Base-by-base conservation (phyloP, 306 rosid species). In the Pyrus communis region DNA sequence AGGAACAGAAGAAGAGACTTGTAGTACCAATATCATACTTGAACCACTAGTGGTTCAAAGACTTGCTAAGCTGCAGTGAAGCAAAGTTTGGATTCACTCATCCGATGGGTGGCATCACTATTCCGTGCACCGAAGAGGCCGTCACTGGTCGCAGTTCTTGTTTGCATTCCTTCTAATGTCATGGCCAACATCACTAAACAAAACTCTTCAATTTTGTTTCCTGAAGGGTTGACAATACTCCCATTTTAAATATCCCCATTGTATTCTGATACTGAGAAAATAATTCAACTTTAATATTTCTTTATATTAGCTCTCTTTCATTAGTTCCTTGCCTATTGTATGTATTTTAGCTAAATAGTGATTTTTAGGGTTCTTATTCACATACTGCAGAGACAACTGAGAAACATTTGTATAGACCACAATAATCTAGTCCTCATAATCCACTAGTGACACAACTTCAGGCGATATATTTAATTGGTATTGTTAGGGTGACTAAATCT, bases 51-150 rank as follows among this genome's bases (percentile, higher is more conserved):
- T 64, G 14, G 38, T 70, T 65, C 65, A 30, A 30, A 64, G 28
- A 81, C 18, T 66, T 76, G 63, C 54, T 71, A 19, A 23, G 22
- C 25, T 27, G 40, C 7, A 52, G 71, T 4, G 80, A 80, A 33
- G 82, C 74, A 62, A 83, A 84, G 9, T 82, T 74, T 4, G 82
- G 82, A 69, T 74, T 60, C 17, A 67, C 49, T 35, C 82, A 78
- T 74, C 82, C 85, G 15, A 82, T 60, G 79, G 76, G 82, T 1
- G 82, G 67, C 62, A 74, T 82, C 33, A 82, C 83, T 4, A 75
- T 83, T 57, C 81, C 78, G 15, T 83, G 81, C 76, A 66, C 21
- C 2, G 81, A 76, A 43, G 73, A 76, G 12, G 46, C 25, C 49
- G 72, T 76, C 70, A 7, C 67, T 22, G 33, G 67, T 61, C 78